Evolutionary conservation across 495 filamentous ascomycete species (phyloP).

Genomic region (Penicillium robsamsonii): DNA sequence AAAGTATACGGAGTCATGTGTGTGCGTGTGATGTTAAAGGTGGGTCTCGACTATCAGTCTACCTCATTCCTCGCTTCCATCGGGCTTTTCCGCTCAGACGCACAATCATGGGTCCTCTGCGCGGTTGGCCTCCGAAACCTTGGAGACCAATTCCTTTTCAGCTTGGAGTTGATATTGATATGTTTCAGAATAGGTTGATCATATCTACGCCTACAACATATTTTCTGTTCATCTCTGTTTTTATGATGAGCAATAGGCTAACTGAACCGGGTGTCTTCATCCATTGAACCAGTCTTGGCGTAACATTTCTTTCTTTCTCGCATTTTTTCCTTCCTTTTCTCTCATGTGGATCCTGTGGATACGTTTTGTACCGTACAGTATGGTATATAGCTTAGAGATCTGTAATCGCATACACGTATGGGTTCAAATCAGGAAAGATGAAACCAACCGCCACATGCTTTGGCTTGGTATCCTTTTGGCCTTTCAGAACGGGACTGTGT

Average conservation of each 20-base stretch:
- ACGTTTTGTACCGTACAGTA: not conserved
- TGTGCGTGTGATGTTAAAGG: not conserved
- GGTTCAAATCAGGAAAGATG: not conserved
- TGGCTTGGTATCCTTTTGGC: not conserved
- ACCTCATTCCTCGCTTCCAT: not conserved
- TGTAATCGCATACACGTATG: not conserved
- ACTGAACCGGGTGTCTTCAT: not conserved
- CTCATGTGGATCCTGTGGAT: slow-evolving; percentile 1
- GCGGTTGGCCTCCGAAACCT: not conserved
- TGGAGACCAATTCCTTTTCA: not conserved
- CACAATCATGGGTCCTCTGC: slow-evolving; percentile 2
- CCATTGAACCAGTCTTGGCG: not conserved
- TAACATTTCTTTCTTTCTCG: not conserved
- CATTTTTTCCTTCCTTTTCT: not conserved
- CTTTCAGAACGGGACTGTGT: not conserved
- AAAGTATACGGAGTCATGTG: not conserved
- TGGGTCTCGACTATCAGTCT: slow-evolving; percentile 2
- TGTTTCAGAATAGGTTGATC: not conserved
- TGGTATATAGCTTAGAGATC: not conserved
- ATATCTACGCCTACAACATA: not conserved
- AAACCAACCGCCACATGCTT: slow-evolving; percentile 4
- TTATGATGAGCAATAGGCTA: not conserved
- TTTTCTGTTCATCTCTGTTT: not conserved
- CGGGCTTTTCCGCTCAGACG: not conserved
- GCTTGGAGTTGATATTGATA: not conserved